Conservation (phyloP, 208 protist genomes). For the Wallacemonas sp. region DNA sequence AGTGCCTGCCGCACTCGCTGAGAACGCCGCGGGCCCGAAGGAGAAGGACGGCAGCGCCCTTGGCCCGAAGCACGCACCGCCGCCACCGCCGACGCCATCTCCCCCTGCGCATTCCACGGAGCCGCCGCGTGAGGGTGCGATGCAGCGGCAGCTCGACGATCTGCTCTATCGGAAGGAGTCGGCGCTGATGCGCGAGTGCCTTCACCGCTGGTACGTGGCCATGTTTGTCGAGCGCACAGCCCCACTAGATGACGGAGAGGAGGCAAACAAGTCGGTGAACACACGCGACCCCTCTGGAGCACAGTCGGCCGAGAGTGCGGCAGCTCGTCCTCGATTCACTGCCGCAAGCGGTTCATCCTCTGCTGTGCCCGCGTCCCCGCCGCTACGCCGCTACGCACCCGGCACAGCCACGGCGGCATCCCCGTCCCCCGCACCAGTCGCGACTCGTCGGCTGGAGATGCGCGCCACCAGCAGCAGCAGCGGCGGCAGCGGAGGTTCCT, state of each 20-base stretch:
- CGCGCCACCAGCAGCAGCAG: neutral
- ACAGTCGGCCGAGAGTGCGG: neutral
- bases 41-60: neutral
- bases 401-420: neutral
- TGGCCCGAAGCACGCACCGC: neutral
- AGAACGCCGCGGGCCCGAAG: neutral
- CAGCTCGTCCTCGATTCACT: neutral
- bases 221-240: conserved; percentile 43
- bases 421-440: neutral
- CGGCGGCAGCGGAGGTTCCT: neutral
- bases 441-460: neutral
- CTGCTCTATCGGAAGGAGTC: conserved; percentile 25
- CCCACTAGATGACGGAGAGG: neutral
- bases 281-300: neutral
- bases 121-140: conserved; percentile 9
- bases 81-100: neutral
- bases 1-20: neutral
- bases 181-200: conserved; percentile 21
- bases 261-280: neutral
- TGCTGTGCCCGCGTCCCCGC: conserved; percentile 2
- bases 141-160: conserved; percentile 24
- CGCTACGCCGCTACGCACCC: neutral
- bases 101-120: conserved; percentile 3
- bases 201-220: conserved; percentile 53
- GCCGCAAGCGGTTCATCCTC: neutral